These are phyloP conservation scores for Mimosa pudica DNA, from an alignment of 306 rosid genomes.

Conservation along the genomic window DNA sequence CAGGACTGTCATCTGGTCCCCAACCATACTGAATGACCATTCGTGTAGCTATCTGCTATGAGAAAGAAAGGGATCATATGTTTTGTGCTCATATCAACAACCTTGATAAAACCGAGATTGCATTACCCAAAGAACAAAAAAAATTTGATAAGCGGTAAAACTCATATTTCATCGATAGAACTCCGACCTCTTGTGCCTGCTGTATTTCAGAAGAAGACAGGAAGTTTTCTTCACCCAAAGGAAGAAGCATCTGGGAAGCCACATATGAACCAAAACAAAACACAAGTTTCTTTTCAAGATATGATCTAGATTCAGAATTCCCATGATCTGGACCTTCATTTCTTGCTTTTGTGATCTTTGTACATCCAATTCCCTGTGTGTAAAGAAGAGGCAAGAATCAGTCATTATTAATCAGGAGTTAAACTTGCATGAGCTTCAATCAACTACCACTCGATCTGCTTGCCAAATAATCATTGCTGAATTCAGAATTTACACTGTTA, in stretches of 20 bases:
- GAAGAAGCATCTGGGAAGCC: constrained; percentile 90
- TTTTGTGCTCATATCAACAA: constrained; percentile 20
- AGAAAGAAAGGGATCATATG: constrained; percentile 15
- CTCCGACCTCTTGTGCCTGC: constrained; percentile 92
- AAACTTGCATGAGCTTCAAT: background rate
- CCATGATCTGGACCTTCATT: constrained; percentile 67
- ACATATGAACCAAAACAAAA: constrained; percentile 94
- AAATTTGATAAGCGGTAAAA: constrained; percentile 29
- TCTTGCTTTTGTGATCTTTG: constrained; percentile 80
- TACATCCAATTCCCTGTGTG: constrained; percentile 90
- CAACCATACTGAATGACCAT: constrained; percentile 98
- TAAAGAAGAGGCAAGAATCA: constrained; percentile 33
- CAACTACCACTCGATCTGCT: background rate
- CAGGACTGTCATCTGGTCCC: constrained; percentile 99
- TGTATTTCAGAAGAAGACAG: constrained; percentile 78
- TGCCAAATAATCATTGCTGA: background rate
- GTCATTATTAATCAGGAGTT: constrained; percentile 31
- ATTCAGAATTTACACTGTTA: background rate
- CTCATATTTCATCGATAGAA: constrained; percentile 27
- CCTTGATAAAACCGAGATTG: background rate
- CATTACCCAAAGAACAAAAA: constrained; percentile 14
- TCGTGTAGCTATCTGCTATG: constrained; percentile 84
- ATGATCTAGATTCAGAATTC: constrained; percentile 88
- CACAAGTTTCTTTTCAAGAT: constrained; percentile 92
- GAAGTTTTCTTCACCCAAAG: constrained; percentile 94